phyloP scores from a whole-genome alignment of 164 flowering plant species.

The Chimonanthus praecox region DNA sequence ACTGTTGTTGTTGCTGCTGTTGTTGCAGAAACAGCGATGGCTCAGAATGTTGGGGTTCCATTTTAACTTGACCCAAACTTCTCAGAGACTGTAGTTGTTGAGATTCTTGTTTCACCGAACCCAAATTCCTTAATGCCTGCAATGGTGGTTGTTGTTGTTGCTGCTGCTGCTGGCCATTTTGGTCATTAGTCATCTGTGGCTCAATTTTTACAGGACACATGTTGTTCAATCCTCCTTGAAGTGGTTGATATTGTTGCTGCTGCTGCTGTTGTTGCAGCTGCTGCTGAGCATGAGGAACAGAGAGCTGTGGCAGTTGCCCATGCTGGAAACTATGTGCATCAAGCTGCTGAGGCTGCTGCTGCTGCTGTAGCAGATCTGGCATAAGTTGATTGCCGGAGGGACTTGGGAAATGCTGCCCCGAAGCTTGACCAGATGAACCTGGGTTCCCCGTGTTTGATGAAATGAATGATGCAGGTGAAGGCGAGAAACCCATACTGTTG shows the following conservation, averaged over 20 bases:
- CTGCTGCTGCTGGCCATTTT: conserved; percentile 51
- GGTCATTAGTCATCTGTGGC: conserved; percentile 60
- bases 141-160: conserved; percentile 41
- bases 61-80: conserved; percentile 51
- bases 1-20: conserved; percentile 69
- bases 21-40: conserved; percentile 66
- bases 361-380: conserved; percentile 67
- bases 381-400: conserved; percentile 45
- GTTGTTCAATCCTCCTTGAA: conserved; percentile 50
- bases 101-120: conserved; percentile 61
- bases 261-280: conserved; percentile 21
- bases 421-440: conserved; percentile 49
- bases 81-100: conserved; percentile 65
- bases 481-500: conserved; percentile 58
- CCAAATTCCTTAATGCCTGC: conserved; percentile 51
- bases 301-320: conserved; percentile 60
- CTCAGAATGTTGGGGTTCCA: conserved; percentile 80
- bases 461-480: conserved; percentile 41
- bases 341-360: conserved; percentile 60
- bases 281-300: conserved; percentile 22
- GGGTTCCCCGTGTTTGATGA: conserved; percentile 41
- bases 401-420: conserved; percentile 54
- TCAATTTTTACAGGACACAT: conserved; percentile 76
- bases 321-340: conserved; percentile 71
- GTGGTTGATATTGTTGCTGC: conserved; percentile 53